Evolutionary conservation across 495 filamentous ascomycete genomes (phyloP), one percentile per base, ranked within the genome.

Genomic region (Aspergillus biplanus): DNA sequence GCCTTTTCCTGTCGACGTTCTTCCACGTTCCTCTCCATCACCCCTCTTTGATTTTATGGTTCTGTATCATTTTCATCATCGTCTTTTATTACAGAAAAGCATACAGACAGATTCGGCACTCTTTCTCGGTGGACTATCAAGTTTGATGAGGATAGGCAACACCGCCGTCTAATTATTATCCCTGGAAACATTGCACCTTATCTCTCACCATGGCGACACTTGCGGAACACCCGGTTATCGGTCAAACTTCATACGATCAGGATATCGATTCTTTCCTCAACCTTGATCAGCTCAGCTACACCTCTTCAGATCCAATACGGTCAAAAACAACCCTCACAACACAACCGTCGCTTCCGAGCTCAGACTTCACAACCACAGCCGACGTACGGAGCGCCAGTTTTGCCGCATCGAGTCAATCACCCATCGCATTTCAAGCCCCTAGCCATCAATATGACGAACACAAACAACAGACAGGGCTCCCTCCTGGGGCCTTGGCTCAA

Each of bases 371-470:
- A 61, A 52, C 69, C 34, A 72, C 21, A 27, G 21, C 68, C 56
- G 78, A 80, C 63, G 66, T 71, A 56, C 70, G 77, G 52, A 77
- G 75, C 65, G 71, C 78, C 58, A 75, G 73, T 44, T 79, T 75
- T 58, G 75, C 76, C 33, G 75, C 75, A n/a, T 76, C 70, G 37
- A 72, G 73, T 61, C 78, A 79, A 65, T 76, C 76, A 27, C 84
- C 82, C 37, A 85, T 89, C 69, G 74, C 78, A 13, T 86, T 92
- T 67, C 84, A 87, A 48, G 92, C 83, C 18, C 93, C 94, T 8
- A 97, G 92, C 70, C 92, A 97, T 79, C 90, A 93, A 70, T 99
- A 99, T 77, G 89, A 93, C 64, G 86, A 88, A 49, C 92, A 96
- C 76, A 89, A 90, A 75, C 94, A 99, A 70, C 92, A 97, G 75